Conservation (phyloP, 306 rosid species). For the Medicago lupulina region DNA sequence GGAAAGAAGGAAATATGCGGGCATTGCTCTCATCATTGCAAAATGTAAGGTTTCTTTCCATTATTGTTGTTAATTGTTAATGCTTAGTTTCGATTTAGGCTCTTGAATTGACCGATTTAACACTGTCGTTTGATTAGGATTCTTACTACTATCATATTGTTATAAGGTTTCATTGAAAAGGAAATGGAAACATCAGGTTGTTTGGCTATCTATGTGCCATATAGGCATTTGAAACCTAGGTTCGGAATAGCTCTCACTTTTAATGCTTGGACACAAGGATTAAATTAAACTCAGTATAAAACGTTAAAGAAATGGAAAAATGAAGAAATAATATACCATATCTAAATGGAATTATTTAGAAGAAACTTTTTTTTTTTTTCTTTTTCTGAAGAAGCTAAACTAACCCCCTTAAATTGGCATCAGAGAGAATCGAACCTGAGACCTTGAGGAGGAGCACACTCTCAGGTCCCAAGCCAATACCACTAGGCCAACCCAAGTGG, state of each 20-base stretch:
- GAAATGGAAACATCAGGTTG: constrained; percentile 24
- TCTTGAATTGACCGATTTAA: constrained; percentile 19
- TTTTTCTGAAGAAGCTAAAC: no score
- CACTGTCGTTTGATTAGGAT: constrained; percentile 25
- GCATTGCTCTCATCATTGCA: constrained; percentile 84
- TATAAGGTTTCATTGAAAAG: constrained; percentile 6
- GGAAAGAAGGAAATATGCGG: constrained; percentile 93
- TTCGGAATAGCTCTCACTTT: constrained; percentile 9
- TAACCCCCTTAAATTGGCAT: no score
- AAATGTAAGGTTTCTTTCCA: constrained; percentile 50
- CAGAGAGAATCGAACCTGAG: no score
- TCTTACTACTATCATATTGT: constrained; percentile 20
- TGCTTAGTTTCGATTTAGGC: constrained; percentile 30
- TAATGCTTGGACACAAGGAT: constrained; percentile 20
- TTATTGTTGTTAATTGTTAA: constrained; percentile 18
- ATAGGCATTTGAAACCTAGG: constrained; percentile 1
- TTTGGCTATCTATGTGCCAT: constrained; percentile 15
- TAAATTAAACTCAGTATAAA: constrained; percentile 2
- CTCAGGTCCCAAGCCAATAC: no score
- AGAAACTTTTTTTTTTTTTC: constrained; percentile 23
- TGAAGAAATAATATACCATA: not conserved
- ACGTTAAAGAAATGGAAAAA: constrained; percentile 13
- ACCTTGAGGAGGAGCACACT: no score
- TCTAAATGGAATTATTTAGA: constrained; percentile 3
- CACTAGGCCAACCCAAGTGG: no score